phyloP scores from a whole-genome alignment of 2,329 filamentous ascomycete species.

The Trichocomaceae sp. region DNA sequence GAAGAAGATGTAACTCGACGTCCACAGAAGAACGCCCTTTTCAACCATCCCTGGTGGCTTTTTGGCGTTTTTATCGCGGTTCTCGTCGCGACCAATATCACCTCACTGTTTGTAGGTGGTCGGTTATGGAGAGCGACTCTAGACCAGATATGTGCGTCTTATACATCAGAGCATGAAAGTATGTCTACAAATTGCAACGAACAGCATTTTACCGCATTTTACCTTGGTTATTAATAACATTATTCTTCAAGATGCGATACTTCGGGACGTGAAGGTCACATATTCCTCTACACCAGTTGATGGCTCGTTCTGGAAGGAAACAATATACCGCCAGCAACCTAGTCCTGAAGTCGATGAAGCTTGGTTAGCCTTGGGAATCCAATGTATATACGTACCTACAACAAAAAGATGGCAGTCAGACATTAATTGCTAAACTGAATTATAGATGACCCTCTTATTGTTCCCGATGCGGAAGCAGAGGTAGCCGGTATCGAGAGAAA shows the following conservation, averaged over 20 bases:
- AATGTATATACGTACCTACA: slow-evolving; percentile 38
- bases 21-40: background rate
- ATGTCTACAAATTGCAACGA: background rate
- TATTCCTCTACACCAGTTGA: slow-evolving; percentile 47
- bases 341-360: slow-evolving; percentile 52
- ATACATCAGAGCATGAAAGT: background rate
- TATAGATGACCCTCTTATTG: slow-evolving; percentile 43
- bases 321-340: slow-evolving; percentile 46
- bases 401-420: background rate
- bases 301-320: slow-evolving; percentile 51
- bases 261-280: slow-evolving; percentile 33
- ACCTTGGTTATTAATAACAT: background rate
- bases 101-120: background rate
- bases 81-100: background rate
- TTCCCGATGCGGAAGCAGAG: slow-evolving; percentile 46
- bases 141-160: background rate
- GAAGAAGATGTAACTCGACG: no score
- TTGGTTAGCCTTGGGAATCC: slow-evolving; percentile 48
- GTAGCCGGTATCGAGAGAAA: slow-evolving; percentile 46
- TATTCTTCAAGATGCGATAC: background rate
- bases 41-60: background rate
- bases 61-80: background rate
- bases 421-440: background rate
- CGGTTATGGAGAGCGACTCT: background rate
- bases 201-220: background rate